Evolutionary conservation across 2,329 filamentous ascomycete species (phyloP).

Genomic region (Colletotrichum sansevieriae): DNA sequence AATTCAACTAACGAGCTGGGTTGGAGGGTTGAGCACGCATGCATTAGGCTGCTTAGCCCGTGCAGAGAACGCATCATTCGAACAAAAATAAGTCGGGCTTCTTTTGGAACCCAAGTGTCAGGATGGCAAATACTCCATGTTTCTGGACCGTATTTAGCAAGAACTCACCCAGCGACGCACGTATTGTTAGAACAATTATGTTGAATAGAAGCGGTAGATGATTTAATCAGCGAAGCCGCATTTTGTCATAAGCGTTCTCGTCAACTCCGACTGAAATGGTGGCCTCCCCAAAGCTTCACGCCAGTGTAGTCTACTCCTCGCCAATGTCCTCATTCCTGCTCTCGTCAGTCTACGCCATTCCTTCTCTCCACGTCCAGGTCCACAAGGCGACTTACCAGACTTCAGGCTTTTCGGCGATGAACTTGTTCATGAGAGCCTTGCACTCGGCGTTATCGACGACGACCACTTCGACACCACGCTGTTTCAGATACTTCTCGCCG

Average conservation of each 20-base stretch:
- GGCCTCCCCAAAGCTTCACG: background rate
- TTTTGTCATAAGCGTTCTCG: too few relatives aligned
- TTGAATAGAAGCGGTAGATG: conserved; percentile 39
- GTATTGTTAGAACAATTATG: conserved; percentile 25
- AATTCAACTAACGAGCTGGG: background rate
- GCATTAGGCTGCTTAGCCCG: background rate
- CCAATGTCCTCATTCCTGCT: conserved; percentile 39
- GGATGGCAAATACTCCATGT: background rate
- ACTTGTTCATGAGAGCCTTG: conserved; percentile 76
- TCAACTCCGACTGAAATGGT: background rate
- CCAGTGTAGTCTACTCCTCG: conserved; percentile 21
- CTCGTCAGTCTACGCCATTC: background rate
- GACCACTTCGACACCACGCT: conserved; percentile 79
- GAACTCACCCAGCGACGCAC: background rate
- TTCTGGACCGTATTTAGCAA: background rate
- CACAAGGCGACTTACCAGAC: conserved; percentile 68
- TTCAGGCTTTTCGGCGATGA: conserved; percentile 78
- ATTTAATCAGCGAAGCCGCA: conserved; percentile 3
- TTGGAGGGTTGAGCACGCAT: background rate
- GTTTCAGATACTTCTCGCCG: conserved; percentile 77
- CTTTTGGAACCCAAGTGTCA: background rate
- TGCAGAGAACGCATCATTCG: conserved; percentile 24
- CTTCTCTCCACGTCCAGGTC: too few relatives aligned
- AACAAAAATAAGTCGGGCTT: background rate
- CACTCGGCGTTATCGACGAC: conserved; percentile 76